phyloP scores from a whole-genome alignment of 2,329 filamentous ascomycete genomes.

The Fusarium buxicola region DNA sequence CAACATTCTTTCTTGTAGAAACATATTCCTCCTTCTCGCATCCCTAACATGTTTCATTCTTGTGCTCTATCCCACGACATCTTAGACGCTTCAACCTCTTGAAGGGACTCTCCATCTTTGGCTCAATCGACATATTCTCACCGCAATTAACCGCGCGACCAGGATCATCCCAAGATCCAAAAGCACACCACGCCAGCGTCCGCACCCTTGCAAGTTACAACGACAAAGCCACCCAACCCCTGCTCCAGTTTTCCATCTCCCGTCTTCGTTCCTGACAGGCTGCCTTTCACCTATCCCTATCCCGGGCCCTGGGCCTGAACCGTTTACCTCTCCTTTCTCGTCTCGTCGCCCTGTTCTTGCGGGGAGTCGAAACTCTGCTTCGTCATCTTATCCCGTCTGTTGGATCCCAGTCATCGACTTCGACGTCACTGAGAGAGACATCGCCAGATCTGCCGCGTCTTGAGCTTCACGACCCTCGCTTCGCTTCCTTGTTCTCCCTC shows the following conservation, averaged over 20 bases:
- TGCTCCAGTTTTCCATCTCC: slow-evolving; percentile 44
- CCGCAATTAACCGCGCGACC: slow-evolving; percentile 30
- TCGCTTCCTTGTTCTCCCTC: slow-evolving; percentile 14
- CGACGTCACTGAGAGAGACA: slow-evolving; percentile 16
- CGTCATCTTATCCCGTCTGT: slow-evolving; percentile 41
- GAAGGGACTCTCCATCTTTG: background rate
- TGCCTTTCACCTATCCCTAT: slow-evolving; percentile 23
- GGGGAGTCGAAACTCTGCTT: slow-evolving; percentile 45
- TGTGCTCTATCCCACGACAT: background rate
- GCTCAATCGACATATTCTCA: slow-evolving; percentile 1
- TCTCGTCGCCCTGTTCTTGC: slow-evolving; percentile 44
- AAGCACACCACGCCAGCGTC: slow-evolving; percentile 44
- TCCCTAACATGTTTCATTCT: slow-evolving; percentile 6
- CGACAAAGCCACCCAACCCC: slow-evolving; percentile 44
- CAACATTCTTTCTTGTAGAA: slow-evolving; percentile 22
- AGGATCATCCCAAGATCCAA: slow-evolving; percentile 30
- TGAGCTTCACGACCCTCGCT: slow-evolving; percentile 16
- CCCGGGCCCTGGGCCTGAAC: slow-evolving; percentile 32
- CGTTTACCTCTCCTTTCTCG: slow-evolving; percentile 43
- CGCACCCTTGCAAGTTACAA: slow-evolving; percentile 40
- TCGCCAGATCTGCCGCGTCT: slow-evolving; percentile 14
- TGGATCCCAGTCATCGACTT: slow-evolving; percentile 30
- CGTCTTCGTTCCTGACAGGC: slow-evolving; percentile 37
- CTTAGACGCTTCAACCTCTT: background rate
- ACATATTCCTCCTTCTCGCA: slow-evolving; percentile 19